phyloP scores from a whole-genome alignment of 2,329 filamentous ascomycete species.

The Trichoderma citrinoviride region DNA sequence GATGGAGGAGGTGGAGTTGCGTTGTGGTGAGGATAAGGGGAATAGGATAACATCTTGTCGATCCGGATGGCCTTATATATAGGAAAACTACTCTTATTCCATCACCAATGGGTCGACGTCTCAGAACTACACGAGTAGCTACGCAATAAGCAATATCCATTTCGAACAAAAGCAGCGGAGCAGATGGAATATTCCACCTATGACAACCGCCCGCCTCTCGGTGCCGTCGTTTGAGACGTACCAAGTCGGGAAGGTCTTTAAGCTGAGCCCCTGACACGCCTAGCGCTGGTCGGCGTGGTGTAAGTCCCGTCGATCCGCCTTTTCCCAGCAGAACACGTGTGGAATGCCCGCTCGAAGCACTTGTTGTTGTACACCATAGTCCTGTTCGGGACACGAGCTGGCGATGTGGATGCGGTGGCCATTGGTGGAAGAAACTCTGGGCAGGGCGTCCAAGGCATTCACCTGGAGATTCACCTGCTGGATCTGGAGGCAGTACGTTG shows the following conservation, averaged over 20 bases:
- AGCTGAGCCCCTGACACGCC: not conserved
- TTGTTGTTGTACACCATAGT: not conserved
- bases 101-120: not conserved
- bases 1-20: not conserved
- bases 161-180: constrained; percentile 4
- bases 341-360: not conserved
- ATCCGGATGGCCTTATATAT: constrained; percentile 13
- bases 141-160: not conserved
- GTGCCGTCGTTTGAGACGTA: constrained; percentile 10
- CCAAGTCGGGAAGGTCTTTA: constrained; percentile 14
- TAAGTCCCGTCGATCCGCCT: constrained; percentile 4
- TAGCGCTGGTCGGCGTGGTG: not conserved
- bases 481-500: not conserved
- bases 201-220: not conserved
- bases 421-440: constrained; percentile 18
- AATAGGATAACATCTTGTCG: not conserved
- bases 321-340: not conserved
- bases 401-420: not conserved
- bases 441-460: not conserved
- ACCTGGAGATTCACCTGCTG: not conserved
- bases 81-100: not conserved
- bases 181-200: constrained; percentile 19
- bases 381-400: not conserved
- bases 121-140: not conserved
- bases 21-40: not conserved